These are phyloP conservation scores for Sugiyamaella novakii DNA, from an alignment of 1,139 yeast genomes.

Conservation along the genomic window DNA sequence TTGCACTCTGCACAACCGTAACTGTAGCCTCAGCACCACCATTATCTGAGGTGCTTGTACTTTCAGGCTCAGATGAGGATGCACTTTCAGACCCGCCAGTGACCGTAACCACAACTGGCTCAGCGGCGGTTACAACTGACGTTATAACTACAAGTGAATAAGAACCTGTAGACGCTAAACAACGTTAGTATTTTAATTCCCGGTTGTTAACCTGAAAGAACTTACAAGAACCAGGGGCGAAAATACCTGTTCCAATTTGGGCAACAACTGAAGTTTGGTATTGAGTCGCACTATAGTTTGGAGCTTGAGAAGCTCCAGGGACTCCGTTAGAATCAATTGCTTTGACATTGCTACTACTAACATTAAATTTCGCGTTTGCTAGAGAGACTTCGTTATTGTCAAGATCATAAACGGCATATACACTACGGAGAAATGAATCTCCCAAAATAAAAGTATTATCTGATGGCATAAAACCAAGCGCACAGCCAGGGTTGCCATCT, in stretches of 20 bases:
- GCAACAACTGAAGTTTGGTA: conserved; percentile 12
- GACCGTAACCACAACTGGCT: neutral
- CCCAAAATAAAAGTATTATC: conserved; percentile 51
- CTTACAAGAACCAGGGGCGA: conserved; percentile 1
- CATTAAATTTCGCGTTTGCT: conserved; percentile 53
- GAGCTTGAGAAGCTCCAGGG: conserved; percentile 26
- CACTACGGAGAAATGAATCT: conserved; percentile 68
- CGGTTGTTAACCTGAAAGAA: conserved; percentile 1
- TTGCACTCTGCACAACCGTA: too few species aligned
- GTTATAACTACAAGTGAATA: too few species aligned
- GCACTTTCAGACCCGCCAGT: neutral
- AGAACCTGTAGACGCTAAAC: neutral
- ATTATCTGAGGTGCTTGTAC: neutral
- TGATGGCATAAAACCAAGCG: conserved; percentile 6
- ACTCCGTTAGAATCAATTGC: conserved; percentile 28
- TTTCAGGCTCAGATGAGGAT: neutral
- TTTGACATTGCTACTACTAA: conserved; percentile 27
- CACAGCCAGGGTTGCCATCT: conserved; percentile 24
- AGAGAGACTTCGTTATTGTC: conserved; percentile 63
- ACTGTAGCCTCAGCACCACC: too few species aligned
- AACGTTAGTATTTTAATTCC: neutral
- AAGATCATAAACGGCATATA: conserved; percentile 73
- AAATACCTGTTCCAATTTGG: conserved; percentile 5
- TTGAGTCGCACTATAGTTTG: conserved; percentile 22
- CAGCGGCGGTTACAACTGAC: neutral